Evolutionary conservation across 352 stramenopile species (phyloP), one percentile per base, ranked within the genome.

Genomic region (Thalassiosira gravida): DNA sequence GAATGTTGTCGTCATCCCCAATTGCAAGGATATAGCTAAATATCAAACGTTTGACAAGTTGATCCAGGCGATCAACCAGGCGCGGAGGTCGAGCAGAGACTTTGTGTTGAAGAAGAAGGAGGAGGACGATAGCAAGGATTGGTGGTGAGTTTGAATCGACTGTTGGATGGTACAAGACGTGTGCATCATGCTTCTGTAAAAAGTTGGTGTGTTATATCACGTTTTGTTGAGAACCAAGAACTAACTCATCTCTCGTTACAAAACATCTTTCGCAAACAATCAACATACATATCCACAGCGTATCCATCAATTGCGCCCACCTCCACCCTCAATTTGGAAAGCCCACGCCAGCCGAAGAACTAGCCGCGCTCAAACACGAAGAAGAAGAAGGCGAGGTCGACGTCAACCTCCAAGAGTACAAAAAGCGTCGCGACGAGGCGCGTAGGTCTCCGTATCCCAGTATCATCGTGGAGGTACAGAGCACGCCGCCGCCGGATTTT

Each of bases 301-400:
- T 92, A 39, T 87, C 80, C 24, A 83, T 93, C 65, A 93, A 90
- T 64, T 90, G 83, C 61, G 85, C 88, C 29, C 85, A 91, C 61
- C 77, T 93, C 49, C 88, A 93, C 67, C 88, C 88, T 30, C 65
- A 85, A 18, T 93, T 85, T 73, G 87, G 87, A 9, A 56, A 84
- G 66, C 74, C 76, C 52, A 87, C 84, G 18, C 67, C 82, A 0
- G 64, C 86, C 73, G 68, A 92, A 83, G 42, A 80, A 71, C 57
- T 91, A 6, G 39, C 81, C 52, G 47, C 87, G 30, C 53, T 91
- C 50, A 75, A 91, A 67, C 63, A 85, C 11, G 83, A 90, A 76
- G 70, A 86, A 47, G 63, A 86, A 30, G 67, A 80, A 9, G 76
- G 72, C 25, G 82, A 91, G 56, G 59, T 90, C 0, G 88, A 92